Evolutionary conservation across 2,329 filamentous ascomycete species (phyloP).

Genomic region (Ploettnerulaceae sp.): DNA sequence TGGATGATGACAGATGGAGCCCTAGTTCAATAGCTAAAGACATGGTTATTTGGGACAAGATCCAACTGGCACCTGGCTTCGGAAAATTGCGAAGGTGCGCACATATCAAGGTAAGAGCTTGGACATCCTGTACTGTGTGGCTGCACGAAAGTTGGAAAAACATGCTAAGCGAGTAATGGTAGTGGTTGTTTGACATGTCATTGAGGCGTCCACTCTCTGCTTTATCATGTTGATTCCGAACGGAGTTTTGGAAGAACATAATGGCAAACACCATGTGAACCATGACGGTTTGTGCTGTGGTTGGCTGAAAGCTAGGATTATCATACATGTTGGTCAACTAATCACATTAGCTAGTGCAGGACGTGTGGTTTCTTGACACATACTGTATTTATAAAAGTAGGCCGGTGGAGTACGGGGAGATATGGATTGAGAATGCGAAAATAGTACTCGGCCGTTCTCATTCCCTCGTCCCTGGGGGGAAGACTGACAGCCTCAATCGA

Average conservation of each 20-base stretch:
- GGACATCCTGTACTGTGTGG: slow-evolving; percentile 60
- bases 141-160: slow-evolving; percentile 60
- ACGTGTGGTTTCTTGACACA: slow-evolving; percentile 26
- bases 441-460: slow-evolving; percentile 67
- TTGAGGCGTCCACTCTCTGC: slow-evolving; percentile 50
- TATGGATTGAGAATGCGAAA: slow-evolving; percentile 69
- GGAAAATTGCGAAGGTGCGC: slow-evolving; percentile 71
- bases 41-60: slow-evolving; percentile 60
- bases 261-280: slow-evolving; percentile 77
- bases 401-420: slow-evolving; percentile 71
- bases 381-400: slow-evolving; percentile 65
- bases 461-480: slow-evolving; percentile 60
- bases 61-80: slow-evolving; percentile 70
- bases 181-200: slow-evolving; percentile 68
- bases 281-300: slow-evolving; percentile 60
- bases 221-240: slow-evolving; percentile 57
- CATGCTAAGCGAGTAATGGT: slow-evolving; percentile 68
- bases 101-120: slow-evolving; percentile 68
- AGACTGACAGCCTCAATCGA: slow-evolving; percentile 53
- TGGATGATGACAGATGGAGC: slow-evolving; percentile 65
- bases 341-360: slow-evolving; percentile 9
- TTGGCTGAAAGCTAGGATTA: slow-evolving; percentile 57
- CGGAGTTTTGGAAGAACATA: slow-evolving; percentile 73
- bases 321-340: slow-evolving; percentile 65
- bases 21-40: slow-evolving; percentile 69